Base-by-base conservation (phyloP, 768 basidiomycete genomes). In the Trametes coccinea region DNA sequence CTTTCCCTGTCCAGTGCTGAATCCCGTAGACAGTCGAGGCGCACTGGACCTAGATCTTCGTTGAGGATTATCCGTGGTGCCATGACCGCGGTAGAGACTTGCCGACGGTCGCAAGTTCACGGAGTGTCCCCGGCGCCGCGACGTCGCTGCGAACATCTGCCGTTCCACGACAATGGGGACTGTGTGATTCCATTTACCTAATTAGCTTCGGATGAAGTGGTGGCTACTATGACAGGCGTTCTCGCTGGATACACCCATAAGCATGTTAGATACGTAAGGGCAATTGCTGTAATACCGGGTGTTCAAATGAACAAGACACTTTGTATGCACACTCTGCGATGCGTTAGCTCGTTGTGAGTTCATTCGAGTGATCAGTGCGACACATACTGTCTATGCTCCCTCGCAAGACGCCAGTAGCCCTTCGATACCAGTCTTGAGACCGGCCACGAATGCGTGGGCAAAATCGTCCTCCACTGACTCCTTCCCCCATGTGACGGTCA, bases 401-500 rank as follows among this genome's bases (percentile, higher is more conserved):
- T 27, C 7, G 10, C 33, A 9, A 9, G 39, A 58, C 5, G 40
- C 39, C 0, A 58, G 37, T 7, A 58, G 40, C 3, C 16, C 56
- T 5, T 50, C 48, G 41, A 58, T 17, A 2, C 56, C 56, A 31
- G 40, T 14, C 10, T 52, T 44, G 30, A 67, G 51, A 0, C 41
- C 61, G 2, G 14, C 51, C 3, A 65, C 44, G 49, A 71, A 71
- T 11, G 58, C 55, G 40, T 71, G 64, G 7, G 56, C 69, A 3
- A 71, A 55, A 27, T 41, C 54, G 17, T 61, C 49, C 9, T 69
- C 67, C 14, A 71, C 58, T 40, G 66, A 62, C 10, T 61, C 63
- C 41, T 68, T 49, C 5, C 54, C 55, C 64, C 69, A 70, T 2
- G 60, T 64, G 8, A 71, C 29, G 10, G 60, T 50, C 4, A 67